These are phyloP conservation scores for Zygoascus bituminiphila DNA, from an alignment of 805 yeast genomes.

Conservation along the genomic window DNA sequence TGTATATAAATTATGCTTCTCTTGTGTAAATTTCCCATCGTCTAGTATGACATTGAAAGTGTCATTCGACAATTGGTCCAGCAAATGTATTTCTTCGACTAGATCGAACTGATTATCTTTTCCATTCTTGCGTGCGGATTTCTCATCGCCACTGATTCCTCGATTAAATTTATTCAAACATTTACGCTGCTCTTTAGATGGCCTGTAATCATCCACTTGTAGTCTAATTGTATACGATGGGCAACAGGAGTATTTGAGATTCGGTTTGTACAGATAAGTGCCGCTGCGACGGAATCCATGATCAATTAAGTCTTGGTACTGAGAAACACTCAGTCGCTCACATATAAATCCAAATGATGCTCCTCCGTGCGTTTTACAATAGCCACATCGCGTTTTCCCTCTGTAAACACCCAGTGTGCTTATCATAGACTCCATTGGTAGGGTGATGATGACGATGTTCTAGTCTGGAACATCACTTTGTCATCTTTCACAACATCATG, in stretches of 20 bases:
- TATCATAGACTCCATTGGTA: not conserved
- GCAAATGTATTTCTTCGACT: slow-evolving; percentile 31
- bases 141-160: not conserved
- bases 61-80: slow-evolving; percentile 23
- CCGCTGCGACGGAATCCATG: slow-evolving; percentile 80
- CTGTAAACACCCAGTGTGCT: not conserved
- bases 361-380: slow-evolving; percentile 43
- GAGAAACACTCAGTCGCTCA: slow-evolving; percentile 39
- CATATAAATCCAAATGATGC: slow-evolving; percentile 30
- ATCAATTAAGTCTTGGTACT: slow-evolving; percentile 60
- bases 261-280: slow-evolving; percentile 54
- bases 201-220: slow-evolving; percentile 34
- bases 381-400: slow-evolving; percentile 47
- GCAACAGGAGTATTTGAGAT: slow-evolving; percentile 67
- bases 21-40: slow-evolving; percentile 42
- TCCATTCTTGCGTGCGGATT: slow-evolving; percentile 12
- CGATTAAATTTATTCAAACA: slow-evolving; percentile 35
- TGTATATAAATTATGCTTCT: slow-evolving; percentile 44
- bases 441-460: not conserved
- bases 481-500: not conserved
- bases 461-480: not conserved
- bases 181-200: slow-evolving; percentile 60
- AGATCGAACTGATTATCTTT: slow-evolving; percentile 25
- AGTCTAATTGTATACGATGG: slow-evolving; percentile 72
- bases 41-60: slow-evolving; percentile 39